Conservation (phyloP, 1,139 yeast species). For the Yamadazyma membranifaciens region DNA sequence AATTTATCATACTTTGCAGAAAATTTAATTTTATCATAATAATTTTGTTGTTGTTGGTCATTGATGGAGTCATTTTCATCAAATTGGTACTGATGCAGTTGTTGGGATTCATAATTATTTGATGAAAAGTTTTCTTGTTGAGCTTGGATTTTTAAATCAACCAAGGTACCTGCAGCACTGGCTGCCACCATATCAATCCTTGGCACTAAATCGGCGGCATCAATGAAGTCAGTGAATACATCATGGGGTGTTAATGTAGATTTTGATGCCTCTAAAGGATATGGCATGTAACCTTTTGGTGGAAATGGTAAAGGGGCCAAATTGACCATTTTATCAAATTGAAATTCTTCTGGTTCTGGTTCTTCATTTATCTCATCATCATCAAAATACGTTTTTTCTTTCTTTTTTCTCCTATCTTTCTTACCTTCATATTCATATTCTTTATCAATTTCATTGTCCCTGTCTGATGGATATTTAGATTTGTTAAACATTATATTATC, state of each 20-base stretch:
- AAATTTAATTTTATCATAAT: constrained; percentile 10
- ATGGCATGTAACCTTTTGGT: constrained; percentile 50
- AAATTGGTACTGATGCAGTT: constrained; percentile 8
- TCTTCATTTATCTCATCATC: constrained; percentile 8
- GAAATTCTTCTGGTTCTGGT: not conserved
- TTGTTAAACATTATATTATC: constrained; percentile 7
- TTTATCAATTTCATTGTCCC: constrained; percentile 4
- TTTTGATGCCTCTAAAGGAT: constrained; percentile 38
- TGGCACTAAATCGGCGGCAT: constrained; percentile 39
- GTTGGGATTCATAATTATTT: constrained; percentile 13
- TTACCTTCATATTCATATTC: constrained; percentile 1
- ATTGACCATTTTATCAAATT: constrained; percentile 16
- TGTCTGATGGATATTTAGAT: not conserved
- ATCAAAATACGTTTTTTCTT: not conserved
- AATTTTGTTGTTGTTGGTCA: constrained; percentile 5
- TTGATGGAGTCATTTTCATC: constrained; percentile 1
- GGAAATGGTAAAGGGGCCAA: constrained; percentile 51
- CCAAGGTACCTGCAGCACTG: constrained; percentile 48
- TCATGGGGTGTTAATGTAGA: constrained; percentile 37
- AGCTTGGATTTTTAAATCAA: constrained; percentile 38
- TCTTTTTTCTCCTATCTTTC: not conserved
- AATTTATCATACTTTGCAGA: constrained; percentile 1
- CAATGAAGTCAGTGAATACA: constrained; percentile 35
- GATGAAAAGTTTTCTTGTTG: constrained; percentile 31
- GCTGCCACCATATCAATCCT: constrained; percentile 49